These are phyloP conservation scores for Ganoderma leucocontextum DNA, from an alignment of 1,284 basidiomycete species.

Conservation along the genomic window DNA sequence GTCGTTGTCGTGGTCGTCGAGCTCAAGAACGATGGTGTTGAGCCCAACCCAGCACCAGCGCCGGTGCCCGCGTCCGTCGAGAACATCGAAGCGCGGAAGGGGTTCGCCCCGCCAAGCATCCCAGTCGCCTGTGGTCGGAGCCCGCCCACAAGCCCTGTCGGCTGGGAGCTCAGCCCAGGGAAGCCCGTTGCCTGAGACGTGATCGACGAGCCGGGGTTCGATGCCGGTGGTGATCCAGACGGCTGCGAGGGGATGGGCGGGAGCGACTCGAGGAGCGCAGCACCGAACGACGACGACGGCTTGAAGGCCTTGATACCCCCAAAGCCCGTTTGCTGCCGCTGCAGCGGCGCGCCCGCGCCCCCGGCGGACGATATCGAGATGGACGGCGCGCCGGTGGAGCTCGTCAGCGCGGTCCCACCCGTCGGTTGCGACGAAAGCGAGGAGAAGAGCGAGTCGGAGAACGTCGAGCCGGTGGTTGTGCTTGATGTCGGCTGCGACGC, in stretches of 20 bases:
- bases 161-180: conserved; percentile 36
- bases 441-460: conserved; percentile 59
- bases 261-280: conserved; percentile 79
- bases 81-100: conserved; percentile 68
- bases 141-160: conserved; percentile 58
- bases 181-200: conserved; percentile 44
- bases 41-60: conserved; percentile 15
- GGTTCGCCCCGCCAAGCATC: conserved; percentile 65
- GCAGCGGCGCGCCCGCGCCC: conserved; percentile 49
- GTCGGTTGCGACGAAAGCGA: conserved; percentile 60
- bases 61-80: conserved; percentile 24
- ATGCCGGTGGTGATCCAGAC: conserved; percentile 36
- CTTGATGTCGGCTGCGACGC: conserved; percentile 50
- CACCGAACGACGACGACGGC: conserved; percentile 89
- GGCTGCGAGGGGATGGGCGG: conserved; percentile 73
- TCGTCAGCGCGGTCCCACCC: conserved; percentile 55
- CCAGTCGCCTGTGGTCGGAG: conserved; percentile 80
- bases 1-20: conserved; percentile 30
- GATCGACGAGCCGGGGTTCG: conserved; percentile 32
- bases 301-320: conserved; percentile 90
- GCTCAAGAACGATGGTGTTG: conserved; percentile 29
- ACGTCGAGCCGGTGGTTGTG: conserved; percentile 50
- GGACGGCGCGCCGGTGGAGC: conserved; percentile 42
- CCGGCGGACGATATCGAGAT: conserved; percentile 37
- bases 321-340: conserved; percentile 85